Conservation (phyloP, 23 red algal species). For the Cyanidioschyzon merolae region DNA sequence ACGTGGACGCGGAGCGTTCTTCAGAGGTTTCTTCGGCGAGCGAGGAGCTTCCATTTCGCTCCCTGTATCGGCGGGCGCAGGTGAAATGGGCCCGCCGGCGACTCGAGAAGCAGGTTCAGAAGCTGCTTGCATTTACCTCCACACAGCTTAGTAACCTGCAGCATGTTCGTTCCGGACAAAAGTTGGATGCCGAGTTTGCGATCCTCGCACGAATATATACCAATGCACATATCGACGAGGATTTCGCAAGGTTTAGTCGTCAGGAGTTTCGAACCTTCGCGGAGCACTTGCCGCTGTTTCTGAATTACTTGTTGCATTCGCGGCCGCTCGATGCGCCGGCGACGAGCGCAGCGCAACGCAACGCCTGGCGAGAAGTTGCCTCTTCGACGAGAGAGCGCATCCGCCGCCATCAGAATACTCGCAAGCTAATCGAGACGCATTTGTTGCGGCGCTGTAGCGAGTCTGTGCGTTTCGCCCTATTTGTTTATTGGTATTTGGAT, state of each 20-base stretch:
- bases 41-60: not conserved
- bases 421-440: not conserved
- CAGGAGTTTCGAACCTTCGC: not conserved
- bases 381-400: conserved; percentile 8
- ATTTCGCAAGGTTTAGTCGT: not conserved
- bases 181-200: conserved; percentile 4
- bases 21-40: not conserved
- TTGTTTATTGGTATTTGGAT: conserved; percentile 6
- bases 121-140: not conserved
- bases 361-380: not conserved
- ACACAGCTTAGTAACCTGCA: conserved; percentile 8
- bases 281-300: not conserved
- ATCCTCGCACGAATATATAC: not conserved
- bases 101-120: conserved; percentile 2
- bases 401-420: not conserved
- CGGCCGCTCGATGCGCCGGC: not conserved
- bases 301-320: conserved; percentile 15
- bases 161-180: conserved; percentile 10
- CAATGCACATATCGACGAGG: not conserved
- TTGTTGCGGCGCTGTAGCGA: not conserved
- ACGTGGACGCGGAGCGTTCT: not conserved
- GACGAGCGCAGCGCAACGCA: not conserved
- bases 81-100: conserved; percentile 16
- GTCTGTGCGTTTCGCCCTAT: conserved; percentile 7
- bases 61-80: not conserved